Percentiles rank a stretch among this genome's conserved stretches.
phyloP scores from a whole-genome alignment of 2,329 filamentous ascomycete genomes.

The Arthrinium phaeospermum region DNA sequence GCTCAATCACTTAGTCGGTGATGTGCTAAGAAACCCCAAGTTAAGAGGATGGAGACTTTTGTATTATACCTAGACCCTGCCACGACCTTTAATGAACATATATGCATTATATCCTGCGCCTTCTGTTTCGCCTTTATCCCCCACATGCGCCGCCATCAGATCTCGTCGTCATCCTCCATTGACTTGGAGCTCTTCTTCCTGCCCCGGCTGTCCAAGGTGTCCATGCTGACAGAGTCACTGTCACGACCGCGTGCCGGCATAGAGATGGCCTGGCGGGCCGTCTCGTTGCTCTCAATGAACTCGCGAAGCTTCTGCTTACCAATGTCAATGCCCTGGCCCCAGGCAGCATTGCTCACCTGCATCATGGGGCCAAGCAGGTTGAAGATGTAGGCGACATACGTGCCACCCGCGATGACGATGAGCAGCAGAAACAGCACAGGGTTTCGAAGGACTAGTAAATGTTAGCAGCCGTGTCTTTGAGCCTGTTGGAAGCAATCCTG shows the following conservation, averaged over 20 bases:
- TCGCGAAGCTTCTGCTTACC: slow-evolving; percentile 90
- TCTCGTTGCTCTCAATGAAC: slow-evolving; percentile 87
- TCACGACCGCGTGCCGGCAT: slow-evolving; percentile 61
- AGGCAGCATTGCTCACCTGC: slow-evolving; percentile 91
- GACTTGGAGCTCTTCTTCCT: slow-evolving; percentile 52
- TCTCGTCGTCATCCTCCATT: slow-evolving; percentile 66
- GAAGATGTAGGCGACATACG: slow-evolving; percentile 89
- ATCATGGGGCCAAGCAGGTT: slow-evolving; percentile 96
- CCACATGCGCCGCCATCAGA: slow-evolving; percentile 42
- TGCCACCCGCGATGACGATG: slow-evolving; percentile 74
- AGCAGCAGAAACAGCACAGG: slow-evolving; percentile 91
- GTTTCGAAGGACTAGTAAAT: slow-evolving; percentile 79
- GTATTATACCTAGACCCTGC: slow-evolving; percentile 19
- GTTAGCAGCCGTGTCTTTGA: slow-evolving; percentile 26
- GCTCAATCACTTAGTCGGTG: not conserved
- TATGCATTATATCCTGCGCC: slow-evolving; percentile 22
- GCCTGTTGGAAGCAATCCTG: not conserved
- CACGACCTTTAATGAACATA: slow-evolving; percentile 21
- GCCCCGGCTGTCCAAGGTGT: slow-evolving; percentile 65
- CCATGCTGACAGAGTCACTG: slow-evolving; percentile 60
- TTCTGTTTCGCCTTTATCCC: not conserved
- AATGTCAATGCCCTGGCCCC: slow-evolving; percentile 84
- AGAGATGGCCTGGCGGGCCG: slow-evolving; percentile 80
- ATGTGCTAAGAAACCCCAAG: not conserved
- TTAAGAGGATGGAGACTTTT: slow-evolving; percentile 13